These are phyloP conservation scores for Petunia hybrid DNA, from an alignment of 305 asterid species.

Conservation along the genomic window DNA sequence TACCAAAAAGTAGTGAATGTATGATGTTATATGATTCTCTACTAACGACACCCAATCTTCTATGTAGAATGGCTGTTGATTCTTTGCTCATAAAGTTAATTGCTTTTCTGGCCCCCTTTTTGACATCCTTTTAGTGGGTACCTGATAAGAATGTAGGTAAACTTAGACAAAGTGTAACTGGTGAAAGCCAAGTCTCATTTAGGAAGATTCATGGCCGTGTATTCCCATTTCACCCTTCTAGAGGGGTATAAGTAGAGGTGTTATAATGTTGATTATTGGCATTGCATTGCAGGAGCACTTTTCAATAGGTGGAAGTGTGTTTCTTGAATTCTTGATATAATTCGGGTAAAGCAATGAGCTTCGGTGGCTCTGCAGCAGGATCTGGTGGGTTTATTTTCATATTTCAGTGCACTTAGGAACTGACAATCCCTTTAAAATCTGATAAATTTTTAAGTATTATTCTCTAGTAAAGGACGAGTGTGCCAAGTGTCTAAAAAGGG, in stretches of 20 bases:
- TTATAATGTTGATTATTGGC: slow-evolving; percentile 34
- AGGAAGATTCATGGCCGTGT: slow-evolving; percentile 37
- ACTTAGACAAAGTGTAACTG: slow-evolving; percentile 41
- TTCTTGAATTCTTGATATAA: slow-evolving; percentile 5
- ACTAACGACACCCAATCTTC: too few species aligned
- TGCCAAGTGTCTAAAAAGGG: slow-evolving; percentile 14
- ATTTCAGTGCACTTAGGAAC: slow-evolving; percentile 15
- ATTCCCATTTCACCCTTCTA: slow-evolving; percentile 50
- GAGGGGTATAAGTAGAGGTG: slow-evolving; percentile 45
- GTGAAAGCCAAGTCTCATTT: slow-evolving; percentile 39
- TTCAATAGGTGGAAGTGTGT: slow-evolving; percentile 32
- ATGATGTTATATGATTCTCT: too few species aligned
- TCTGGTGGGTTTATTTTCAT: slow-evolving; percentile 44
- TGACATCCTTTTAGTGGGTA: slow-evolving; percentile 46
- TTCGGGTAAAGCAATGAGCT: slow-evolving; percentile 51
- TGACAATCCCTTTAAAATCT: slow-evolving; percentile 18
- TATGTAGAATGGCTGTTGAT: too few species aligned
- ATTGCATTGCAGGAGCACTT: slow-evolving; percentile 51
- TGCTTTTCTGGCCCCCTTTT: slow-evolving; percentile 45
- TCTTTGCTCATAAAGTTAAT: slow-evolving; percentile 45
- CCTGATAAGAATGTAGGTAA: slow-evolving; percentile 40
- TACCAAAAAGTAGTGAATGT: too few species aligned
- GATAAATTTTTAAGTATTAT: slow-evolving; percentile 13
- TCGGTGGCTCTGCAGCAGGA: slow-evolving; percentile 49
- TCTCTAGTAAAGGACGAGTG: background rate